Evolutionary conservation across 2,329 filamentous ascomycete species (phyloP).

Genomic region (Metarhizium guizhouense): DNA sequence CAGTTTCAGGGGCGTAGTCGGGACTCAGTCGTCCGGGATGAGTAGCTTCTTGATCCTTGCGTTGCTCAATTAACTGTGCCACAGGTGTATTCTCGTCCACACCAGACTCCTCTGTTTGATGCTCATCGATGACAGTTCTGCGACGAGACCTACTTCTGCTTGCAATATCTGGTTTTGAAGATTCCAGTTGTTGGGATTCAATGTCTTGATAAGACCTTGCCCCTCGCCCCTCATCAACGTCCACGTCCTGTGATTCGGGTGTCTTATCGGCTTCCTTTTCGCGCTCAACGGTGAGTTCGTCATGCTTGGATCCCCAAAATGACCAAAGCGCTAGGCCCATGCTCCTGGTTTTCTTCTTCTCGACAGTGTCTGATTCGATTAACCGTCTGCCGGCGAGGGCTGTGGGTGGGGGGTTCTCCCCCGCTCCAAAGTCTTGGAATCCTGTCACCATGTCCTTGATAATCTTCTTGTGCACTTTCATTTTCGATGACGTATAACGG

Average conservation of each 20-base stretch:
- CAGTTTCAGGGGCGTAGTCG: slow-evolving; percentile 35
- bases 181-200: slow-evolving; percentile 25
- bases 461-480: slow-evolving; percentile 63
- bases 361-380: slow-evolving; percentile 28
- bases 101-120: slow-evolving; percentile 30
- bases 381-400: slow-evolving; percentile 67
- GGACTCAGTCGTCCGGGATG: slow-evolving; percentile 35
- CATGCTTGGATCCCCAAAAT: slow-evolving; percentile 81
- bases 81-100: slow-evolving; percentile 33
- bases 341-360: slow-evolving; percentile 53
- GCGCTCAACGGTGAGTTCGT: slow-evolving; percentile 60
- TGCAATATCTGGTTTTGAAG: slow-evolving; percentile 11
- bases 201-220: slow-evolving; percentile 33
- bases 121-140: slow-evolving; percentile 40
- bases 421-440: slow-evolving; percentile 59
- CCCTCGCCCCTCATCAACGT: slow-evolving; percentile 32
- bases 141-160: slow-evolving; percentile 33
- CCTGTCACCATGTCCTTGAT: slow-evolving; percentile 64
- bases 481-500: slow-evolving; percentile 60
- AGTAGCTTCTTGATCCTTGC: slow-evolving; percentile 28
- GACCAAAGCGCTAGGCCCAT: slow-evolving; percentile 78
- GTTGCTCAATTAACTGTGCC: slow-evolving; percentile 31
- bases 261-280: slow-evolving; percentile 42
- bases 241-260: slow-evolving; percentile 21
- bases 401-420: slow-evolving; percentile 73